Base-by-base conservation (phyloP, 2,329 filamentous ascomycete species). In the Pochonia chlamydosporia region DNA sequence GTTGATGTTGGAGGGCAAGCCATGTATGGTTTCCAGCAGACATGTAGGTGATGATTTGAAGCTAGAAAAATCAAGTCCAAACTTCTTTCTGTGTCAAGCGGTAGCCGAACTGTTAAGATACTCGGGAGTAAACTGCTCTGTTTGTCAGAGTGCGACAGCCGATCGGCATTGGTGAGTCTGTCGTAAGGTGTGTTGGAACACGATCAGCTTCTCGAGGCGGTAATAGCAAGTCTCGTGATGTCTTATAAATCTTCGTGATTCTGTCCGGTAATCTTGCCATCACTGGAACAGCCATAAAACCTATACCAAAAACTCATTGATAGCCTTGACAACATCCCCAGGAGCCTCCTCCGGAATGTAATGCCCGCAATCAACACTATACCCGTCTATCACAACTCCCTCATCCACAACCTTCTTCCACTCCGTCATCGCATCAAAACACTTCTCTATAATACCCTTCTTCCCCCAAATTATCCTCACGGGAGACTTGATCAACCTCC, bases 331-430 rank as follows among this genome's bases (percentile, higher is more conserved):
- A 21, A 78, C 63, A 2, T 70, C 69, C 10, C 70, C 67, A 0
- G 77, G 75, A 23, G 62, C 63, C 49, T 81, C 70, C 52, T 82
- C 78, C 1, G 75, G 66, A 21, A 75, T 67, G 52, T 73, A 76
- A 54, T 76, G 72, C 0, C 74, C 70, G 14, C 72, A 68, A 16
- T 74, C 65, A 7, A 79, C 65, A 3, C 56, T 62, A 28, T 68
- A 60, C 0, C 73, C 74, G 7, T 61, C 54, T 1, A 75, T 69
- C 1, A 36, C 8, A 5, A 67, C 61, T 0, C 58, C 61, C 1
- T 61, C 54, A 5, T 59, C 63, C 9, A 62, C 58, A 13, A 81
- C 74, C 43, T 65, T 67, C 43, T 52, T 64, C 78, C 79, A 82
- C 53, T 79, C 76, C 18, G 60, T 58, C 3, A 74, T 44, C 7